phyloP scores from a whole-genome alignment of 345 rosid genomes.

The Euphorbia pulcherrima region DNA sequence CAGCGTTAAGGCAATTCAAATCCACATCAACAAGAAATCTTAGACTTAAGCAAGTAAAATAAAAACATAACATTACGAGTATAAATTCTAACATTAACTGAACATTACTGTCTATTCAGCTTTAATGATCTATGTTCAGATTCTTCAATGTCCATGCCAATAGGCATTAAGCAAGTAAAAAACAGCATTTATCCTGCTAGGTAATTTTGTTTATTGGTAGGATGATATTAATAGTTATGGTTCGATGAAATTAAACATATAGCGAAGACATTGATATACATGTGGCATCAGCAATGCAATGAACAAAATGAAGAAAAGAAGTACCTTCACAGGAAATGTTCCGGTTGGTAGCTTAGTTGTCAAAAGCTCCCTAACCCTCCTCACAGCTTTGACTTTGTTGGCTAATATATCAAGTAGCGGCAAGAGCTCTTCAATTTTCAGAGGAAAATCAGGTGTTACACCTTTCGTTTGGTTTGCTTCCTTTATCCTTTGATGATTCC shows the following conservation, averaged over 20 bases:
- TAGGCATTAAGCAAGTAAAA: neutral
- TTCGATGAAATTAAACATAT: too few species aligned
- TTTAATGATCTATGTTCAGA: neutral
- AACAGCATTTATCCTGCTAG: neutral
- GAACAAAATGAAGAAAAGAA: slow-evolving; percentile 1
- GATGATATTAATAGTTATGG: neutral
- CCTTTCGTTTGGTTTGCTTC: slow-evolving; percentile 72
- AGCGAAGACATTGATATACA: neutral
- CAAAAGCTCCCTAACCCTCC: slow-evolving; percentile 96
- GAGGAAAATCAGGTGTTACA: slow-evolving; percentile 80
- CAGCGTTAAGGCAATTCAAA: neutral
- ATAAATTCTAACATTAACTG: too few species aligned
- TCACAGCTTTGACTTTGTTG: slow-evolving; percentile 89
- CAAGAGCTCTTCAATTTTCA: slow-evolving; percentile 83
- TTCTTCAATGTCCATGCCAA: neutral
- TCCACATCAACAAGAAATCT: too few species aligned
- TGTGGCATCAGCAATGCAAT: too few species aligned
- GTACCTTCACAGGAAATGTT: slow-evolving; percentile 97
- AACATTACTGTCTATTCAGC: neutral
- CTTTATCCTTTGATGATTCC: slow-evolving; percentile 78
- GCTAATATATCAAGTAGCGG: slow-evolving; percentile 96
- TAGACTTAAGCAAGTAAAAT: too few species aligned
- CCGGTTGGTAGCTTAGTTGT: slow-evolving; percentile 88
- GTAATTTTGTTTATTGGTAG: neutral
- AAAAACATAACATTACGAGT: too few species aligned